Conservation (phyloP, 371 early-diverging fungal species). For the Lichtheimia hyalospora region DNA sequence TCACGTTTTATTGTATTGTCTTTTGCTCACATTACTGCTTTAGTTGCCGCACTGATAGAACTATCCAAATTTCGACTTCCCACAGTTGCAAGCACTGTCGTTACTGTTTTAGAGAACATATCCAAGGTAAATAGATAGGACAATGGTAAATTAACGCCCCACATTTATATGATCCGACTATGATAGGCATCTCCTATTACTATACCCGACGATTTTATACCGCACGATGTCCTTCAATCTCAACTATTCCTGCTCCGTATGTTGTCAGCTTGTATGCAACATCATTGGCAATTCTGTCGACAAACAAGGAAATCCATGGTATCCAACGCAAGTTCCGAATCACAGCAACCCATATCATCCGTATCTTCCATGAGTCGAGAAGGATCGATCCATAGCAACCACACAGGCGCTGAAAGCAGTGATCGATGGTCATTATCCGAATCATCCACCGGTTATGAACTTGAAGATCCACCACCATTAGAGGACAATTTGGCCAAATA, state of each 20-base stretch:
- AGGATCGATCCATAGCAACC: conserved; percentile 9
- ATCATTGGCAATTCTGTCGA: conserved; percentile 68
- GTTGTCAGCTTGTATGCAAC: conserved; percentile 71
- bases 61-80: conserved; percentile 54
- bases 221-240: conserved; percentile 65
- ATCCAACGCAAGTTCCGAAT: not conserved
- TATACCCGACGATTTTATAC: conserved; percentile 47
- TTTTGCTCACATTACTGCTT: not conserved
- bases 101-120: conserved; percentile 55
- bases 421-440: not conserved
- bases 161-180: conserved; percentile 8
- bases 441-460: not conserved
- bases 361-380: conserved; percentile 5
- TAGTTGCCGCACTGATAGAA: conserved; percentile 60
- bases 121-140: conserved; percentile 48
- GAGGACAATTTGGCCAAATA: conserved; percentile 72
- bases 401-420: not conserved
- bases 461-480: conserved; percentile 70
- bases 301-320: conserved; percentile 19
- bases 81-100: conserved; percentile 51
- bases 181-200: conserved; percentile 36
- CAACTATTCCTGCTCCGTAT: conserved; percentile 73
- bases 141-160: conserved; percentile 14
- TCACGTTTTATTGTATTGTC: not conserved
- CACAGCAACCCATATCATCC: not conserved